Evolutionary conservation across 2,329 filamentous ascomycete species (phyloP), one percentile per base, ranked within the genome.

Genomic region (Epichloe aotearoae): DNA sequence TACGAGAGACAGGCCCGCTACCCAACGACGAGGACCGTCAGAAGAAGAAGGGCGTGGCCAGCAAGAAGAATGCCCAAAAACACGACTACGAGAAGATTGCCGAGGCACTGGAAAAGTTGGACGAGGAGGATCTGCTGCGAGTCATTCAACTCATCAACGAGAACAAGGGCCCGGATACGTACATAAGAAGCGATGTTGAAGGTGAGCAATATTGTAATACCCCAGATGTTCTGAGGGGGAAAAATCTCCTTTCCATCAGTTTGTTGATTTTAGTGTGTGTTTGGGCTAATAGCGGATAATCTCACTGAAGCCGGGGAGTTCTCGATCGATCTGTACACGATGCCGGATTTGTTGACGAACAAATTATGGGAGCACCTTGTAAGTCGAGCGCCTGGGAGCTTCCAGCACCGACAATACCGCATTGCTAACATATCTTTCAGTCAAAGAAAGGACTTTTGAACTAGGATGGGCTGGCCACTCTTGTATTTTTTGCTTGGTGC

Each of bases 81-180:
- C 75, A 71, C 58, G 93, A 98, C 67, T 93, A 95, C 74, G 93
- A 98, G 73, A 97, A 95, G 75, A 80, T 98, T 60, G 93, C 91
- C 34, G 90, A 97, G 53, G 89, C 85, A 0, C 74, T 98, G 52
- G 83, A 91, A 65, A 89, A 88, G 73, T 80, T 98, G 26, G 79
- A 80, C 56, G 93, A 98, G 72, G 93, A 98, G 58, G 91, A 97
- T 62, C 73, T 98, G 41, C 75, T 98, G 54, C 87, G 93, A 59
- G 88, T 97, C 23, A 94, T 98, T 54, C 91, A 97, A 72, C 84
- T 98, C 80, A 91, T 98, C 55, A 93, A 97, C 67, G 93, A 98
- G 70, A 88, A 96, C 72, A 97, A 97, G 75, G 83, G 81, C 1
- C 80, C 88, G 5, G 89, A 95, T 56, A 96, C 91, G 1, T 97